Conservation (phyloP, 78 protist genomes). For the Salpingoeca rosetta region DNA sequence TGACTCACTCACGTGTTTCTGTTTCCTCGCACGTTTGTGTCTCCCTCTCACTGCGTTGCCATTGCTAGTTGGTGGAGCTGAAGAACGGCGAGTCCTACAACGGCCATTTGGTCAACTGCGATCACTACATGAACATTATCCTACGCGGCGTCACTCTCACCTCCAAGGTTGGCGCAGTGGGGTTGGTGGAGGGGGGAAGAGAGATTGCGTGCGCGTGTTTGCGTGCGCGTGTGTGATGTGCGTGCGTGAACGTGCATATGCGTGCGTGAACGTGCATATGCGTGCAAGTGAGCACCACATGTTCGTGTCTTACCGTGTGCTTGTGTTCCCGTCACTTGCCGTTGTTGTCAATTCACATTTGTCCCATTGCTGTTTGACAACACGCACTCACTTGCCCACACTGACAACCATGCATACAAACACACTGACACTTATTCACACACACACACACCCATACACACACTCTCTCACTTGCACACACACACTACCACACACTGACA, state of each 20-base stretch:
- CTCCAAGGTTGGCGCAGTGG: constrained; percentile 32
- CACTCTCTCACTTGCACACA: not conserved
- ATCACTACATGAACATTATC: constrained; percentile 81
- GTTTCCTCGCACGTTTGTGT: constrained; percentile 3
- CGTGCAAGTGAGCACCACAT: not conserved
- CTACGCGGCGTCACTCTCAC: constrained; percentile 71
- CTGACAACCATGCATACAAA: not conserved
- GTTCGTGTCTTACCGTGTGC: not conserved
- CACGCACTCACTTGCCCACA: not conserved
- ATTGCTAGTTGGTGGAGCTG: constrained; percentile 86
- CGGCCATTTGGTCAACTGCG: constrained; percentile 75
- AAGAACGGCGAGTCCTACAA: constrained; percentile 92
- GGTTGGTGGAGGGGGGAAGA: not conserved
- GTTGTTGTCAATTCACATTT: not conserved
- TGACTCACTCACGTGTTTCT: not conserved
- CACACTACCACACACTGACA: not conserved
- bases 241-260: not conserved
- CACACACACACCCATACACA: not conserved
- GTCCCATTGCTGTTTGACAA: too few species aligned
- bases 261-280: not conserved
- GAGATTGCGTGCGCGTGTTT: not conserved
- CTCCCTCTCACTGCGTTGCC: not conserved
- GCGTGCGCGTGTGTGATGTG: not conserved
- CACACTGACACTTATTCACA: not conserved
- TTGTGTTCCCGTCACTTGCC: too few species aligned